A percentile compares a stretch with the other conserved stretches of the same genome.
Evolutionary conservation across 1,139 yeast species (phyloP).

Genomic region (Blastobotrys apis): DNA sequence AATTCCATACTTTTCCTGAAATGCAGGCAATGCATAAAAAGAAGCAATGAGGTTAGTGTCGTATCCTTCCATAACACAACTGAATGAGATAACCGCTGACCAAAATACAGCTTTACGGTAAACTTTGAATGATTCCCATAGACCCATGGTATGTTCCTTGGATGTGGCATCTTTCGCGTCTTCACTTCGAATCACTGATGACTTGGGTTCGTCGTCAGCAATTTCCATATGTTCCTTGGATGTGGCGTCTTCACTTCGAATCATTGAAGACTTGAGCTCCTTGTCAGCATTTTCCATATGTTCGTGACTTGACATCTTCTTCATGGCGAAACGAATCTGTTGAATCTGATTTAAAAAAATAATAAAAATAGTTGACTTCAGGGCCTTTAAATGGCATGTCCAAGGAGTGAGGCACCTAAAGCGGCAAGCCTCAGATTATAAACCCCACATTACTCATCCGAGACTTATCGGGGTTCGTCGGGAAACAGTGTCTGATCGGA

Average conservation of each 20-base stretch:
- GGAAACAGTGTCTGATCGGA: background rate
- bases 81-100: constrained; percentile 41
- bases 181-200: too few species aligned
- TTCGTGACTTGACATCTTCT: background rate
- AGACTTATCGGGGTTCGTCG: background rate
- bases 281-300: background rate
- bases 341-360: too few species aligned
- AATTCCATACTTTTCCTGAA: constrained; percentile 41
- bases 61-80: constrained; percentile 47
- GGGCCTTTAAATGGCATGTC: background rate
- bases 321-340: background rate
- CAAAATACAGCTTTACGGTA: constrained; percentile 42
- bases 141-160: constrained; percentile 42
- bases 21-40: constrained; percentile 44
- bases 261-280: too few species aligned
- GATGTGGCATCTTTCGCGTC: constrained; percentile 11
- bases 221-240: constrained; percentile 2
- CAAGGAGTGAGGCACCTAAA: background rate
- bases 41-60: constrained; percentile 39
- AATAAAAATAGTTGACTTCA: too few species aligned
- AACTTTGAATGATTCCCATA: constrained; percentile 40
- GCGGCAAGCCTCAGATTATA: background rate
- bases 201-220: too few species aligned
- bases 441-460: background rate
- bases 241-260: too few species aligned